A percentile compares a stretch with the other conserved stretches of the same genome.
Evolutionary conservation across 768 basidiomycete species (phyloP).

Genomic region (Calocybe gangraenosa): DNA sequence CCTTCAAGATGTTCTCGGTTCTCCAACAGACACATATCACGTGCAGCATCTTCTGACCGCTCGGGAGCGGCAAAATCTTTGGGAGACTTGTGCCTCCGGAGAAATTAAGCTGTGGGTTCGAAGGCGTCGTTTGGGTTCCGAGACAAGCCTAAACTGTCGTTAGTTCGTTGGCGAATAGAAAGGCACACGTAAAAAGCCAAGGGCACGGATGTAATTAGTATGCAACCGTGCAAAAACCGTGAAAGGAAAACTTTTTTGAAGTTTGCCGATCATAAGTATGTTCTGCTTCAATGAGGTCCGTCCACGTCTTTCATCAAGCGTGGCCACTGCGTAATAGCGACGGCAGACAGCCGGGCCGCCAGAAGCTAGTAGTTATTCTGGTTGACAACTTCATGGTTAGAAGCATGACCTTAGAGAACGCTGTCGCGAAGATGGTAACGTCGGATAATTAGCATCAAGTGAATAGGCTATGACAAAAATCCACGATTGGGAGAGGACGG

Average conservation of each 20-base stretch:
- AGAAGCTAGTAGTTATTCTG: neutral
- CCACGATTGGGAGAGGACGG: too few species aligned
- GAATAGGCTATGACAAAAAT: constrained; percentile 5
- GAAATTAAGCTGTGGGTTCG: neutral
- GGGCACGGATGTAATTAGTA: neutral
- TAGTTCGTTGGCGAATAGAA: too few species aligned
- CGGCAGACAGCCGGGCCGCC: constrained; percentile 7
- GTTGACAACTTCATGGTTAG: neutral
- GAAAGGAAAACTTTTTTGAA: too few species aligned
- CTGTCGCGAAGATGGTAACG: neutral
- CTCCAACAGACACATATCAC: neutral
- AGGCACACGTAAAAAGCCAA: too few species aligned
- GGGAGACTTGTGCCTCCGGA: neutral
- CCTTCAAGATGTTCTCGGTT: neutral
- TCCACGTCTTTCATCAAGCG: neutral
- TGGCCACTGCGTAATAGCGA: neutral
- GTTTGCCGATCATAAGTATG: too few species aligned
- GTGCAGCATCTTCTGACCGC: constrained; percentile 6
- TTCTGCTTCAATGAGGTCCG: too few species aligned
- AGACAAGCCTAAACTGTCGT: neutral
- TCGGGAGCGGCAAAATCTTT: constrained; percentile 1
- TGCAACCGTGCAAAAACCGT: neutral
- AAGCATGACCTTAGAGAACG: neutral
- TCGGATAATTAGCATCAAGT: constrained; percentile 14
- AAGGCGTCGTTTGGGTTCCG: neutral